A percentile compares a stretch with the other conserved stretches of the same genome.
Conservation (phyloP, 768 basidiomycete genomes). For the Serendipita indica region DNA sequence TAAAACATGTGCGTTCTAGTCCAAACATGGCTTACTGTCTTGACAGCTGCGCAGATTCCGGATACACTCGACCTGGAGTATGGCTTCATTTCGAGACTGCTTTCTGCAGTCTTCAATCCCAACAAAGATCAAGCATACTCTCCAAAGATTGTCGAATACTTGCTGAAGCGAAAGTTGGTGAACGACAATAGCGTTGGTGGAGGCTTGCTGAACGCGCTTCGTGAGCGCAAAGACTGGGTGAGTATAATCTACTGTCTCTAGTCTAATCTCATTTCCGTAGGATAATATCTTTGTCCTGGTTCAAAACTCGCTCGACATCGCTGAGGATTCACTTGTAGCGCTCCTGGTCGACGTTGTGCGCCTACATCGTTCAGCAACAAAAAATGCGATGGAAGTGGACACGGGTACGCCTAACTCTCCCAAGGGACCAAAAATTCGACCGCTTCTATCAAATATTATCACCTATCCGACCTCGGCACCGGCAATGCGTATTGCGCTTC, state of each 20-base stretch:
- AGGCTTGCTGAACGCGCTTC: conserved; percentile 40
- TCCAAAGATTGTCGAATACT: conserved; percentile 37
- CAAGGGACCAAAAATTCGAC: conserved; percentile 24
- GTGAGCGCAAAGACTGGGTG: conserved; percentile 55
- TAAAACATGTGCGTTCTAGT: not conserved
- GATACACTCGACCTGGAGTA: not conserved
- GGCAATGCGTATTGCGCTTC: conserved; percentile 36
- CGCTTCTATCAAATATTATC: conserved; percentile 27
- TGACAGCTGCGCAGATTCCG: not conserved
- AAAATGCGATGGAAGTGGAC: conserved; percentile 28
- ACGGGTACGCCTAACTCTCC: conserved; percentile 10
- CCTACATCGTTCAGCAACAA: not conserved
- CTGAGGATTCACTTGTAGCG: conserved; percentile 48
- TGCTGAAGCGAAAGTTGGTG: conserved; percentile 43
- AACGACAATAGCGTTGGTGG: conserved; percentile 47
- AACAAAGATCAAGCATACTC: conserved; percentile 27
- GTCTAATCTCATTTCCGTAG: conserved; percentile 14
- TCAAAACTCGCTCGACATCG: conserved; percentile 41
- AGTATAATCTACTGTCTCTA: conserved; percentile 14
- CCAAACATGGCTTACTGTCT: not conserved
- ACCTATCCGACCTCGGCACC: conserved; percentile 28
- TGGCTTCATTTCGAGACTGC: conserved; percentile 3
- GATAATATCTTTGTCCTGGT: conserved; percentile 35
- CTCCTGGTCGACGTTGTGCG: conserved; percentile 25
- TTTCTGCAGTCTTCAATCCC: conserved; percentile 4